Base-by-base conservation (phyloP, 257 asterid species). In the Salvia miltiorrhiza region DNA sequence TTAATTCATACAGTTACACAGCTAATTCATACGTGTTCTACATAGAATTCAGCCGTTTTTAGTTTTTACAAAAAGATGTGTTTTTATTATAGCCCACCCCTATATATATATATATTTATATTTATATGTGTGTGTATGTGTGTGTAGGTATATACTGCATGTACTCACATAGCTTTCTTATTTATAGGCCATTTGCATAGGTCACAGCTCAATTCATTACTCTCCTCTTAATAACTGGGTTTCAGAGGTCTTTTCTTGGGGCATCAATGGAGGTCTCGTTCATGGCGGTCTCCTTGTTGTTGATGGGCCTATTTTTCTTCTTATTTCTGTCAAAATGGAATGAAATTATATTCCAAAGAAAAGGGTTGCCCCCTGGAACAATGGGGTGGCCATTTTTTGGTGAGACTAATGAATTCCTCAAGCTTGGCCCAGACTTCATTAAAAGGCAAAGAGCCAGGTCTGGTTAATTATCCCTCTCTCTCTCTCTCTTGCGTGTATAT, bases 371-470 rank as follows among this genome's bases (percentile, higher is more conserved):
- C 26, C 94, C 84, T 6, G 98, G 98, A 11, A 76, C 92, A 9
- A 78, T 92, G 95, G 98, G 98, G 9, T 89, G 87, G 90, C 96
- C 96, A 9, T 45, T 92, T 67, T 78, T 92, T 74, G 98, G 96
- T 9, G 88, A 92, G 73, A 92, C 90, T 16, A 35, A 2, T 26
- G 75, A 82, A 3, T 89, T 89, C 62, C 59, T 86, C 10, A 78
- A 78, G 78, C 75, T 81, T 54, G 98, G 98, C 1, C 98, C 95
- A 5, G 39, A 61, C 4, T 92, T 83, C 75, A 87, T 92, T 90
- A 87, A 73, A 59, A 79, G 53, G 9, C 82, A 85, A 73, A 70
- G 86, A 78, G 49, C 65, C 40, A 89, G 96, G 98, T 88, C n/a
- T n/a, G n/a, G n/a, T n/a, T n/a, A n/a, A n/a, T n/a, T n/a, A n/a